Conservation (phyloP, 2,329 filamentous ascomycete genomes). For the Septoria linicola region DNA sequence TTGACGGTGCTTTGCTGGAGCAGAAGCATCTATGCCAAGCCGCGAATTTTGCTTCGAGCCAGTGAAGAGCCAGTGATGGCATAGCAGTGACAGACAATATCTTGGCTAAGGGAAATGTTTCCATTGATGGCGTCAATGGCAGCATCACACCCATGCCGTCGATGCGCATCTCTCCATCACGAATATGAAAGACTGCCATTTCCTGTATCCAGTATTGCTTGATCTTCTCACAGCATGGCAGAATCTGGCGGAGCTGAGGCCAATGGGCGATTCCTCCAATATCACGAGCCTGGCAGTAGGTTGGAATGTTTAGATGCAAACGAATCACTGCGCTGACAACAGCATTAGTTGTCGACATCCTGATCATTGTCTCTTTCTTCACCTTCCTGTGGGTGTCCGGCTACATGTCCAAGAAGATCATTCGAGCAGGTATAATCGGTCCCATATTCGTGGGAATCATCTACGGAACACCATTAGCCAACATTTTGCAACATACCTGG, state of each 20-base stretch:
- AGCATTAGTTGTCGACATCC: slow-evolving; percentile 11
- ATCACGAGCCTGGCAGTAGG: slow-evolving; percentile 18
- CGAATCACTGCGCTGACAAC: background rate
- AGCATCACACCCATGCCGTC: no score
- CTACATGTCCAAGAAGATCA: slow-evolving; percentile 27
- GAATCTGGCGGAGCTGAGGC: background rate
- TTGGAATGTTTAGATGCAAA: background rate
- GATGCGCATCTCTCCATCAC: no score
- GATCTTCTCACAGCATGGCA: no score
- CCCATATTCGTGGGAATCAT: slow-evolving; percentile 51
- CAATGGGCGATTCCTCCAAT: slow-evolving; percentile 11
- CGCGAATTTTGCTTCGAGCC: background rate
- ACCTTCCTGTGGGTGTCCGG: slow-evolving; percentile 19
- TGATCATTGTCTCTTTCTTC: slow-evolving; percentile 19
- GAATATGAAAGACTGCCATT: background rate
- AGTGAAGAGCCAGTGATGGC: no score
- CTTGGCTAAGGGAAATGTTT: no score
- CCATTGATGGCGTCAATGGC: no score
- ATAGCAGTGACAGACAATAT: no score
- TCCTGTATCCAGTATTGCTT: background rate
- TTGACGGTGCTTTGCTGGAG: no score
- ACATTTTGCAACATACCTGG: slow-evolving; percentile 46
- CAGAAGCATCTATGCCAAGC: background rate
- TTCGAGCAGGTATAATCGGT: slow-evolving; percentile 49
- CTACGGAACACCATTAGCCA: slow-evolving; percentile 48